Base-by-base conservation (phyloP, 73 alveolate genomes). In the Paramecium pentaurelia region DNA sequence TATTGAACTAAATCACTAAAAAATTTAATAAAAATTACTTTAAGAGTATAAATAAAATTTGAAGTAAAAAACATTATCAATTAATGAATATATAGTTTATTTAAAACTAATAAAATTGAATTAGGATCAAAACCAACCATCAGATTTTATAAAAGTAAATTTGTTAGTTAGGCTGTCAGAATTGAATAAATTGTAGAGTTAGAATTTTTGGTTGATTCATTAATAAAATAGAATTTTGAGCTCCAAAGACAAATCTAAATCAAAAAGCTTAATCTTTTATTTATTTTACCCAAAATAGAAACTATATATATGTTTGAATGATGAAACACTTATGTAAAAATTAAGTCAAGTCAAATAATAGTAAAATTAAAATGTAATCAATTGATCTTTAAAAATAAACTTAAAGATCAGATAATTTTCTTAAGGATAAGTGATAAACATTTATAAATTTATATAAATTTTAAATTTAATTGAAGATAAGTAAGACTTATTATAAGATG, bases 391-490 rank as follows among this genome's bases (percentile, higher is more conserved):
- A n/a, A 80, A 80, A 9, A 22, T 42, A 44, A 80, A 0, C 44
- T 80, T 1, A 80, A 80, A 47, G 2, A 2, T 77, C 91, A 9
- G 91, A 80, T 80, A 80, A 80, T 27, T 16, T 58, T 10, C 73
- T 80, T 18, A 30, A 77, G n/a, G 77, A 77, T 77, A 44, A 77
- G 90, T 77, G 42, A 10, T 27, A 8, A 5, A 1, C 1, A 4
- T 7, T 80, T 44, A 11, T 10, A 25, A 80, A 0, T 80, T 80
- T 45, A 80, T 77, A 80, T 45, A 32, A 49, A 80, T 80, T n/a
- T 18, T 30, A 80, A 80, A 80, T 49, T 47, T 45, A 80, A 27
- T 80, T 20, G 77, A 80, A 25, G 91, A 80, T 37, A 80, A 49
- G 30, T 5, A 44, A 27, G 54, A 45, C 25, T 28, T 64, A 64